Evolutionary conservation across 495 filamentous ascomycete genomes (phyloP).

Genomic region (Penicillium dipodomyicola): DNA sequence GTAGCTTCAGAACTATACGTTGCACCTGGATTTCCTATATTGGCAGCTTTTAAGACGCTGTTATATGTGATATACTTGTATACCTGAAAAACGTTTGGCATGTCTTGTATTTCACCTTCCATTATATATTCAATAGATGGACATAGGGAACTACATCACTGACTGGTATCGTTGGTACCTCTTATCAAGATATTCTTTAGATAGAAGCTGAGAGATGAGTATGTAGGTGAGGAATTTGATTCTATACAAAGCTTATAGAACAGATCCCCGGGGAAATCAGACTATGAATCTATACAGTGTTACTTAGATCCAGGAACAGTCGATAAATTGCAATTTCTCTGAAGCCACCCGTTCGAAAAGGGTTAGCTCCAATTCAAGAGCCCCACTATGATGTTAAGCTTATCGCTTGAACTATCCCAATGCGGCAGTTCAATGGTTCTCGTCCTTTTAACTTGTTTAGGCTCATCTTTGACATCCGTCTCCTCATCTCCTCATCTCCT

Average conservation of each 20-base stretch:
- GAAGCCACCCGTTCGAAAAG: not conserved
- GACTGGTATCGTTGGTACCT: not conserved
- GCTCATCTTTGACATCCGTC: not conserved
- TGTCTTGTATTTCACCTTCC: not conserved
- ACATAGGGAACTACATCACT: too few species aligned
- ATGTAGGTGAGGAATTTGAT: too few species aligned
- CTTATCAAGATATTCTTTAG: not conserved
- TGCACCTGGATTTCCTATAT: not conserved
- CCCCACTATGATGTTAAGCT: constrained; percentile 1
- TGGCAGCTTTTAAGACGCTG: not conserved
- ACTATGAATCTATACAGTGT: too few species aligned
- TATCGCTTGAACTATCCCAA: constrained; percentile 23
- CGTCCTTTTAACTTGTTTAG: not conserved
- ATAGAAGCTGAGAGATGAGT: too few species aligned
- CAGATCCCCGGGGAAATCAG: too few species aligned
- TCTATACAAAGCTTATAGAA: too few species aligned
- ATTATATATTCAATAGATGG: not conserved
- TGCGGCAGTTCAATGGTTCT: constrained; percentile 11
- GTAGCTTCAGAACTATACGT: not conserved
- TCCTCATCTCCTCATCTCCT: not conserved
- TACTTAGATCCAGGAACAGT: too few species aligned
- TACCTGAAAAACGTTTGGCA: not conserved
- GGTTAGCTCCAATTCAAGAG: not conserved
- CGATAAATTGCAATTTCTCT: not conserved
- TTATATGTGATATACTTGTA: not conserved